Percentiles rank a stretch among this genome's conserved stretches.
Evolutionary conservation across 2,329 filamentous ascomycete species (phyloP).

Genomic region (Ophiostoma montium): DNA sequence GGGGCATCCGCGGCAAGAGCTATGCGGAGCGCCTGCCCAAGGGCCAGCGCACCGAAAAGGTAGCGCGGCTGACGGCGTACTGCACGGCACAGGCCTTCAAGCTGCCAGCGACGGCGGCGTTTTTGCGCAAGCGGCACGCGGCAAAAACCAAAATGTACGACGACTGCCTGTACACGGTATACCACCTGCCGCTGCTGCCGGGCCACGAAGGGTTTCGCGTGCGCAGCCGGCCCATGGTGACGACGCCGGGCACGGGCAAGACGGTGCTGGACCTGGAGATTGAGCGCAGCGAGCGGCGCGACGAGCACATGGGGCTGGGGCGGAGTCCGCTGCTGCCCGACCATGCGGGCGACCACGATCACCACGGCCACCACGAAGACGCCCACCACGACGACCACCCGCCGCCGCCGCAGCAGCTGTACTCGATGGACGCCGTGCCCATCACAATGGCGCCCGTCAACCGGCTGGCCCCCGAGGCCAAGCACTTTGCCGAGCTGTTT

Average conservation of each 20-base stretch:
- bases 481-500: slow-evolving; percentile 87
- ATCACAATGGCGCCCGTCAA: slow-evolving; percentile 26
- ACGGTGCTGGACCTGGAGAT: slow-evolving; percentile 91
- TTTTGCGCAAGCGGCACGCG: slow-evolving; percentile 73
- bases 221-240: slow-evolving; percentile 78
- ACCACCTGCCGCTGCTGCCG: slow-evolving; percentile 77
- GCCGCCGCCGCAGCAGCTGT: slow-evolving; percentile 1
- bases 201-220: slow-evolving; percentile 79
- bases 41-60: slow-evolving; percentile 68
- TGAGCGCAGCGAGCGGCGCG: slow-evolving; percentile 76
- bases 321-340: slow-evolving; percentile 38
- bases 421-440: not conserved
- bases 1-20: slow-evolving; percentile 59
- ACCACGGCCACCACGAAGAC: not conserved
- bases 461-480: slow-evolving; percentile 53
- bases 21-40: slow-evolving; percentile 92
- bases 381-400: not conserved
- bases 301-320: slow-evolving; percentile 81
- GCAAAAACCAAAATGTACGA: slow-evolving; percentile 95
- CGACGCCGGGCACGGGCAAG: slow-evolving; percentile 78
- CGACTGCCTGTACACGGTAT: slow-evolving; percentile 91
- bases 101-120: slow-evolving; percentile 74
- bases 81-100: slow-evolving; percentile 92
- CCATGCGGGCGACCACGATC: slow-evolving; percentile 11
- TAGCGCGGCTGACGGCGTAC: slow-evolving; percentile 86